Evolutionary conservation across 805 yeast genomes (phyloP).

Genomic region (Lachancea fermentati): DNA sequence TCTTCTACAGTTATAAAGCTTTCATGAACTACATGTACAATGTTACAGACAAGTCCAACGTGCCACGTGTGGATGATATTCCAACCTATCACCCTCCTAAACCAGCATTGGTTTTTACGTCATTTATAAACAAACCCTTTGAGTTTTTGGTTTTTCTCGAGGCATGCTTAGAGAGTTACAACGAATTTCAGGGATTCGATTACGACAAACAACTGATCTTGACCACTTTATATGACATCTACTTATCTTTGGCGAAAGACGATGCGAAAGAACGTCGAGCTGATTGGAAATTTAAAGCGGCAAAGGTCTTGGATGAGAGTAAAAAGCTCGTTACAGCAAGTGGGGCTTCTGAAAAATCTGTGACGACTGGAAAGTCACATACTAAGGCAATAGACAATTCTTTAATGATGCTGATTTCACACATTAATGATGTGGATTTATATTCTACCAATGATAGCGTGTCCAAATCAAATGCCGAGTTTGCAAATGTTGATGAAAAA

Average conservation of each 20-base stretch:
- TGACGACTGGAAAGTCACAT: slow-evolving; percentile 6
- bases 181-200: slow-evolving; percentile 59
- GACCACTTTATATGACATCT: slow-evolving; percentile 77
- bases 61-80: slow-evolving; percentile 14
- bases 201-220: slow-evolving; percentile 69
- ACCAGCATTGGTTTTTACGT: slow-evolving; percentile 79
- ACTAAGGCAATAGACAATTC: slow-evolving; percentile 24
- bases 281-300: slow-evolving; percentile 66
- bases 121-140: slow-evolving; percentile 78
- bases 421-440: slow-evolving; percentile 34
- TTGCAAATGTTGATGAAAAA: slow-evolving; percentile 38
- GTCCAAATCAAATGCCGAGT: slow-evolving; percentile 31
- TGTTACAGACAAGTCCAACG: slow-evolving; percentile 20
- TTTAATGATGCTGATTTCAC: slow-evolving; percentile 34
- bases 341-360: slow-evolving; percentile 10
- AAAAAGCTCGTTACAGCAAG: slow-evolving; percentile 50
- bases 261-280: slow-evolving; percentile 33
- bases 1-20: slow-evolving; percentile 50
- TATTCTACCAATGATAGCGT: slow-evolving; percentile 44
- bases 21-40: slow-evolving; percentile 50
- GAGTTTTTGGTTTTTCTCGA: slow-evolving; percentile 90
- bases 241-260: slow-evolving; percentile 51
- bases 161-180: slow-evolving; percentile 79
- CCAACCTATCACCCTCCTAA: slow-evolving; percentile 89
- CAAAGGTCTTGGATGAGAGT: slow-evolving; percentile 41